Base-by-base conservation (phyloP, 257 asterid species). In the Plectranthus barbatus region DNA sequence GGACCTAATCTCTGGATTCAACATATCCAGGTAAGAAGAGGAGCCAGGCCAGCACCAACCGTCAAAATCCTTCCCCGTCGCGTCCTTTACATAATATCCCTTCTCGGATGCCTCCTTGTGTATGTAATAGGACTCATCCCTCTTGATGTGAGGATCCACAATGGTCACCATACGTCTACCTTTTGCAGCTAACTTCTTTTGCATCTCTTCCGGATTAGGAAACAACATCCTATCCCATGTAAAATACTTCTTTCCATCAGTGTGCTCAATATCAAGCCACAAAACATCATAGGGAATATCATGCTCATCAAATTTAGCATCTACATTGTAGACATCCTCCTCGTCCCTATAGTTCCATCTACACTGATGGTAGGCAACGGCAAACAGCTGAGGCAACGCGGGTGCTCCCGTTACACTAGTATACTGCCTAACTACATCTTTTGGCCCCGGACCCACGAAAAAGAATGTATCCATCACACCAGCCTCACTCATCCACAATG, bases 31-130 rank as follows among this genome's bases (percentile, higher is more conserved):
- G 74, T 93, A 93, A 0, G 99, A 93, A 1, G 99, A 93, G 50
- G 99, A 85, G 50, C 99, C 99, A 77, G 97, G 77, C 99, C 99
- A 93, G 74, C 99, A 93, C 99, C 99, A 93, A 44, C 99, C 99
- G 69, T 93, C 99, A 52, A 79, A 93, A 74, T 93, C 99, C 75
- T 85, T 87, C 64, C 94, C 95, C 52, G 76, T 75, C 29, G 94
- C 76, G 71, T 90, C 99, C 86, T 72, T 93, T 41, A 93, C 95
- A 74, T 93, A 93, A 67, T 84, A 76, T 55, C 99, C 97, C 70
- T 85, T 82, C 54, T 82, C 66, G 2, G 95, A 69, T 59, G 99
- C 99, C 81, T 93, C 99, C 81, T 87, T 81, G 51, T 93, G 99
- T 44, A 93, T 86, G 67, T 69, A 72, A 70, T 93, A 93, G 1